Conservation (phyloP, 116 monocot species). For the Iris pallida region DNA sequence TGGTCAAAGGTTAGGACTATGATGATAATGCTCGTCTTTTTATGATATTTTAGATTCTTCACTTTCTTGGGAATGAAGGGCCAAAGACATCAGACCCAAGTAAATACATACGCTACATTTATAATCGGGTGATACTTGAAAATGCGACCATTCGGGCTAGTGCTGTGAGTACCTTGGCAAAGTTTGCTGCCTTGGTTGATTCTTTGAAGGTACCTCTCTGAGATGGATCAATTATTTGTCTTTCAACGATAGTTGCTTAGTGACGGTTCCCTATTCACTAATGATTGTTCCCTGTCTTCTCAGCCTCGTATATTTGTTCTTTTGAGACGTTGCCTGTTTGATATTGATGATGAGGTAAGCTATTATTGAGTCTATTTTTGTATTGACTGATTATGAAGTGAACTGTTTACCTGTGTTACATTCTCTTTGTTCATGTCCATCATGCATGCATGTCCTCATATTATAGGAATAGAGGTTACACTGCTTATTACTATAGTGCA, state of each 20-base stretch:
- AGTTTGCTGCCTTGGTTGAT: slow-evolving; percentile 86
- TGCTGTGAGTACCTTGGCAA: slow-evolving; percentile 96
- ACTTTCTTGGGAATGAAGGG: slow-evolving; percentile 91
- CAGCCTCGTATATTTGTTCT: slow-evolving; percentile 98
- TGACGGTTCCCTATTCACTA: no score
- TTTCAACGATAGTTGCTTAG: no score
- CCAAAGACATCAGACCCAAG: slow-evolving; percentile 90
- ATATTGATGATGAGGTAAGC: slow-evolving; percentile 95
- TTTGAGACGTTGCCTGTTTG: slow-evolving; percentile 88
- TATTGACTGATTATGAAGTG: neutral
- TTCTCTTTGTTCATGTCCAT: neutral
- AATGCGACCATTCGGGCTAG: slow-evolving; percentile 89
- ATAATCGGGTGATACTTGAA: slow-evolving; percentile 92
- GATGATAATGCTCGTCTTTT: neutral
- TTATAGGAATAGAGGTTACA: neutral
- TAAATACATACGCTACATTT: slow-evolving; percentile 87
- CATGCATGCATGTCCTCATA: neutral
- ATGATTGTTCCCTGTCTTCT: slow-evolving; percentile 1
- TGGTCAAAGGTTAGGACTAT: no score
- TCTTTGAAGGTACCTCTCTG: slow-evolving; percentile 57
- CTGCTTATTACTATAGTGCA: neutral
- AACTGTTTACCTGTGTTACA: neutral
- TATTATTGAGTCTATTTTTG: neutral
- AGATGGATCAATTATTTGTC: no score
- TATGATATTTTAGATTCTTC: slow-evolving; percentile 57